Evolutionary conservation across 2,329 filamentous ascomycete genomes (phyloP), one percentile per base, ranked within the genome.

Genomic region (Colletotrichum sp.): DNA sequence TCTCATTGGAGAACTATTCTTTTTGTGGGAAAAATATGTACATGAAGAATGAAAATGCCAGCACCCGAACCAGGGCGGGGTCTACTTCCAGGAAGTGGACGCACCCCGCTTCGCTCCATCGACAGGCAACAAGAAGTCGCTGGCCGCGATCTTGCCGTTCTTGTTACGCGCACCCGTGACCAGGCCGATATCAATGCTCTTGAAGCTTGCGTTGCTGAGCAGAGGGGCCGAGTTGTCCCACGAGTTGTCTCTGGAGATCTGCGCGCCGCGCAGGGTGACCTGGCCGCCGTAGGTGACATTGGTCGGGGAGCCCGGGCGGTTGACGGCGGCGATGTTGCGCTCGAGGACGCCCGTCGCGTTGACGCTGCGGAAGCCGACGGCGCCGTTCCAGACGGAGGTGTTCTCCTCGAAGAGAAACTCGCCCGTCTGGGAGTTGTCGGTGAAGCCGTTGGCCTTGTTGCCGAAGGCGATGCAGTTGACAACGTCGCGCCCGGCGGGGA

Each of bases 391-490:
- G 30, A 62, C 68, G 28, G 71, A 64, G 32, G 71, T 70, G 66
- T 73, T 73, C 43, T 70, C 71, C 34, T 73, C 71, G 43, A 70
- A 65, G 58, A 62, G 38, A 26, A 73, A 73, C 15, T 24, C 34
- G 43, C 71, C 71, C 13, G 71, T 73, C 66, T 70, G 66, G 10
- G 71, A 70, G 66, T 74, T 88, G 62, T 88, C 86, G 13, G 85
- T 87, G 80, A 88, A 88, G 1, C 87, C 87, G 70, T 87, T 86
- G 28, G 82, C 83, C 1, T 81, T 81, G 76, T 88, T 88, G 62
- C 80, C 77, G 76, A 87, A 88, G 8, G 87, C 83, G n/a, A 88
- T 87, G 77, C 80, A 85, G 81, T 88, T 88, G 52, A 81, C 81
- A 66, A 88, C 78, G 43, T 86, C 81, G 75, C 88, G 87, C 78